phyloP scores from a whole-genome alignment of 1,139 yeast genomes.

The Candida tunisiensis region DNA sequence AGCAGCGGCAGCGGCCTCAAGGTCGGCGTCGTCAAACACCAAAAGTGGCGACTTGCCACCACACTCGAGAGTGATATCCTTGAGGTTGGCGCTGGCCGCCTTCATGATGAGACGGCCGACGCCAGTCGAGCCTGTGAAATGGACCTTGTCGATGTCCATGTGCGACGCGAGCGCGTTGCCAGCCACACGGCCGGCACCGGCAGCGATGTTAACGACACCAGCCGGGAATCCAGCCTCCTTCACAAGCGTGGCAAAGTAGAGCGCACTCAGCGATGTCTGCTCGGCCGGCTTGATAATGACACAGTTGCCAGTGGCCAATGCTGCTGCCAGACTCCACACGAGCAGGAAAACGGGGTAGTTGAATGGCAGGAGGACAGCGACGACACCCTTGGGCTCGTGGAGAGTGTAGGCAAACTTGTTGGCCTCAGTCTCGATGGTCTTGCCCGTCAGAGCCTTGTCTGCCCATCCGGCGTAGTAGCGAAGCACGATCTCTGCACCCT shows the following conservation, averaged over 20 bases:
- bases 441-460: slow-evolving; percentile 62
- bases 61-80: slow-evolving; percentile 68
- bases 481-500: slow-evolving; percentile 31
- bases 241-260: slow-evolving; percentile 42
- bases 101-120: slow-evolving; percentile 59
- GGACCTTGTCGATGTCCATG: slow-evolving; percentile 56
- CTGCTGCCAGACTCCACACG: slow-evolving; percentile 62
- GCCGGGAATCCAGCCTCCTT: slow-evolving; percentile 64
- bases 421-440: slow-evolving; percentile 44
- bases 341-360: slow-evolving; percentile 74
- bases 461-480: slow-evolving; percentile 71
- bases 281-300: slow-evolving; percentile 63
- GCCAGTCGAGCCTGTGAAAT: slow-evolving; percentile 72
- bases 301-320: slow-evolving; percentile 66
- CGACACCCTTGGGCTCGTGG: slow-evolving; percentile 70
- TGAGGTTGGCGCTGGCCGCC: slow-evolving; percentile 54
- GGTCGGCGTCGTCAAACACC: slow-evolving; percentile 56
- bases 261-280: slow-evolving; percentile 63
- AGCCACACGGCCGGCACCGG: slow-evolving; percentile 60
- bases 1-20: slow-evolving; percentile 43
- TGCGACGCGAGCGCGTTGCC: slow-evolving; percentile 61
- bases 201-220: slow-evolving; percentile 61
- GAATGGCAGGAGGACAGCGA: slow-evolving; percentile 88
- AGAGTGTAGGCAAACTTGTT: slow-evolving; percentile 42
- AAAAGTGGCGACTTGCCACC: slow-evolving; percentile 80